Percentiles rank a stretch among this genome's conserved stretches.
Conservation (phyloP, 164 flowering plant species). For the Tetrastigma voinierianum region DNA sequence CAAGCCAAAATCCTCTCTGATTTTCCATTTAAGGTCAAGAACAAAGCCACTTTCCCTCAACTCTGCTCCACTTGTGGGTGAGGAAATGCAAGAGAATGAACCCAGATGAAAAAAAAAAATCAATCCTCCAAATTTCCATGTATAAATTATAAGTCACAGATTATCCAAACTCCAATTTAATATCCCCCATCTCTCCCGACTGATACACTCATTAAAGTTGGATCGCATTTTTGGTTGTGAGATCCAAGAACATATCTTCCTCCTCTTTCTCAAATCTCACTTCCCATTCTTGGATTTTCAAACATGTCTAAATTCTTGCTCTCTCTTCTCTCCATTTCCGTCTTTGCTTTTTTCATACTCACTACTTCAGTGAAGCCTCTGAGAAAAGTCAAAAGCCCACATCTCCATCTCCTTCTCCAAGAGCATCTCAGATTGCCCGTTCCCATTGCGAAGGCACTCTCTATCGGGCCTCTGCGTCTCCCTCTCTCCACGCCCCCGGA, state of each 20-base stretch:
- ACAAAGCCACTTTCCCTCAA: no score
- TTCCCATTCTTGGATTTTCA: no score
- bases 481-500: slow-evolving; percentile 60
- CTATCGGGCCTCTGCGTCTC: slow-evolving; percentile 71
- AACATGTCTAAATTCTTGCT: slow-evolving; percentile 2
- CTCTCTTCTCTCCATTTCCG: slow-evolving; percentile 8
- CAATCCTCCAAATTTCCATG: no score
- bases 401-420: slow-evolving; percentile 32
- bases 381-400: slow-evolving; percentile 4
- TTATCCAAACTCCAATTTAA: background rate
- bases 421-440: slow-evolving; percentile 47
- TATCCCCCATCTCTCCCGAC: background rate
- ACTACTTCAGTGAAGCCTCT: slow-evolving; percentile 3
- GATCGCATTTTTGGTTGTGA: no score
- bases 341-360: slow-evolving; percentile 16
- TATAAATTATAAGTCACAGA: no score
- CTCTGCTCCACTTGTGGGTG: no score
- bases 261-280: background rate
- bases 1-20: no score
- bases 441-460: slow-evolving; percentile 65
- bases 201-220: no score
- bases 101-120: no score
- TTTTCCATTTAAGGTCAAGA: no score
- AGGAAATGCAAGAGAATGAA: no score
- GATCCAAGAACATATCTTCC: background rate